These are phyloP conservation scores for Cladosporium sp. DNA, from an alignment of 2,329 filamentous ascomycete species.

Conservation along the genomic window DNA sequence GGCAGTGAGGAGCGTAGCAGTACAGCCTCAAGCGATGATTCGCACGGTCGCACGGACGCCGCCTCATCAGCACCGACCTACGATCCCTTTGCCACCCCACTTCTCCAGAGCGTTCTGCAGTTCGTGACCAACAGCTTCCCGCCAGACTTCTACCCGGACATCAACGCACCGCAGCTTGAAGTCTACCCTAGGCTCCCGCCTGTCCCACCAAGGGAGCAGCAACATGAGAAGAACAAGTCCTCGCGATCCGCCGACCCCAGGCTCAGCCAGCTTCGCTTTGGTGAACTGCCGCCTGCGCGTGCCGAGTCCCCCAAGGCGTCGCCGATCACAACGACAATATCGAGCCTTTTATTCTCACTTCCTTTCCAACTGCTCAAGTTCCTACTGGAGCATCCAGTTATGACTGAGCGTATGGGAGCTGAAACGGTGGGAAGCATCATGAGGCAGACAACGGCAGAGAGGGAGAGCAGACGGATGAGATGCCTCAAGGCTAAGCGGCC, in stretches of 20 bases:
- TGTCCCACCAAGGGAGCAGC: conserved; percentile 15
- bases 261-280: conserved; percentile 64
- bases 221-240: conserved; percentile 32
- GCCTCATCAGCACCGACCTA: conserved; percentile 34
- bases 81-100: conserved; percentile 50
- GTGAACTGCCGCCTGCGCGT: conserved; percentile 52
- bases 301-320: conserved; percentile 18
- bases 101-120: conserved; percentile 54
- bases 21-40: conserved; percentile 28
- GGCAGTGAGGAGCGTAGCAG: conserved; percentile 33
- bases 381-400: conserved; percentile 58
- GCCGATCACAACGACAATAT: conserved; percentile 50
- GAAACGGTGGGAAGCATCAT: conserved; percentile 38
- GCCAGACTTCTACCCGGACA: conserved; percentile 56
- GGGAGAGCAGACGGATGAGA: conserved; percentile 34
- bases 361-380: conserved; percentile 64
- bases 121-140: conserved; percentile 61
- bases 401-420: conserved; percentile 36
- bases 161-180: conserved; percentile 41
- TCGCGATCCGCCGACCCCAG: conserved; percentile 45
- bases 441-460: conserved; percentile 40
- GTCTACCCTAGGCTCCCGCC: conserved; percentile 46
- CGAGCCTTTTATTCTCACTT: conserved; percentile 64
- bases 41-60: background rate
- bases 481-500: conserved; percentile 17